phyloP scores from a whole-genome alignment of 2,329 filamentous ascomycete genomes.

The Scorias spongiosa region DNA sequence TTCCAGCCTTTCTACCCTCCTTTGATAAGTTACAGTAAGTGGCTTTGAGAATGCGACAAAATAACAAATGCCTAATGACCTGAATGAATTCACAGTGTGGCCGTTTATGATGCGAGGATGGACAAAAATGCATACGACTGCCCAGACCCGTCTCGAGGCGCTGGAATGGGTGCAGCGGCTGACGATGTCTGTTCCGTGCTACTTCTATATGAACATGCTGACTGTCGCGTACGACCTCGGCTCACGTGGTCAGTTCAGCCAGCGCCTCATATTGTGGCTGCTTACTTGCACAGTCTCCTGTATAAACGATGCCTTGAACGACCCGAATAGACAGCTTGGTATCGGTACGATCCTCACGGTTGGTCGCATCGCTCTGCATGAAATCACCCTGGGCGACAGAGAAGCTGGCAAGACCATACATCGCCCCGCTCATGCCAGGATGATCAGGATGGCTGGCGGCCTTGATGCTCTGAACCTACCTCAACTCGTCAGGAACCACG shows the following conservation, averaged over 20 bases:
- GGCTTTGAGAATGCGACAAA: background rate
- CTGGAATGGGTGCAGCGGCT: conserved; percentile 5
- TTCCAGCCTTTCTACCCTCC: conserved; percentile 3
- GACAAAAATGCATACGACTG: background rate
- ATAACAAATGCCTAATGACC: no score
- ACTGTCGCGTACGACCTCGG: conserved; percentile 4
- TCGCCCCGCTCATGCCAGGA: conserved; percentile 6
- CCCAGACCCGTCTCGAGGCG: conserved; percentile 1
- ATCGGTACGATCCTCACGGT: conserved; percentile 6
- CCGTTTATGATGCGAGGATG: conserved; percentile 4
- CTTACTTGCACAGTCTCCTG: conserved; percentile 1
- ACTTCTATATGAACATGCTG: conserved; percentile 8
- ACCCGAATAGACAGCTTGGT: conserved; percentile 1
- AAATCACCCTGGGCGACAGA: conserved; percentile 5
- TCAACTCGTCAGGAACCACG: background rate
- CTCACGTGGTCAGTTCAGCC: conserved; percentile 1
- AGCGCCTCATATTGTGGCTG: conserved; percentile 3
- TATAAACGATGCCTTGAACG: conserved; percentile 5
- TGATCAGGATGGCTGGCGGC: conserved; percentile 5
- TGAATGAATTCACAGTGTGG: conserved; percentile 1
- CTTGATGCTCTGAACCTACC: conserved; percentile 1
- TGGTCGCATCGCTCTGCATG: conserved; percentile 5
- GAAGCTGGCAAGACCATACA: conserved; percentile 3
- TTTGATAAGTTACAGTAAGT: conserved; percentile 3
- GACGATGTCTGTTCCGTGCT: conserved; percentile 3